These are phyloP conservation scores for Penicillium sp. DNA, from an alignment of 2,329 filamentous ascomycete genomes.

Conservation along the genomic window DNA sequence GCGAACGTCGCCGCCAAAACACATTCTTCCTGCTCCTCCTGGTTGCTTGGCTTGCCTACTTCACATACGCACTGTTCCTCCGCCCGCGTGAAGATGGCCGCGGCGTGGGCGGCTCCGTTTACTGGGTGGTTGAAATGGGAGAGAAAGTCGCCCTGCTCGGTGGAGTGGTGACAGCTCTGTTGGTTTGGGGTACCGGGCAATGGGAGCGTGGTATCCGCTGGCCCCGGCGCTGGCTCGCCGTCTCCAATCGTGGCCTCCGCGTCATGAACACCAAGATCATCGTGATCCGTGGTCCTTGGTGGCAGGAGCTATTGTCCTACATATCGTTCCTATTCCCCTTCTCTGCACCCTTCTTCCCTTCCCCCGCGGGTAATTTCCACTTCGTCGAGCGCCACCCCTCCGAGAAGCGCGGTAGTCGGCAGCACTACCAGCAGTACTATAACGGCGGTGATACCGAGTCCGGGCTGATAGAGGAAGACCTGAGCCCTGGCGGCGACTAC, in stretches of 20 bases:
- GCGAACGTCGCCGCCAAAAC: slow-evolving; percentile 84
- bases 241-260: slow-evolving; percentile 84
- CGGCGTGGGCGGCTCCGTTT: slow-evolving; percentile 87
- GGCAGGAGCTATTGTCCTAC: slow-evolving; percentile 71
- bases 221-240: slow-evolving; percentile 85
- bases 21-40: slow-evolving; percentile 86
- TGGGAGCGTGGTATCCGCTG: slow-evolving; percentile 94
- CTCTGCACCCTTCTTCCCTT: slow-evolving; percentile 62
- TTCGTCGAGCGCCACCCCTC: slow-evolving; percentile 63
- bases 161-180: slow-evolving; percentile 77
- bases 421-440: slow-evolving; percentile 38
- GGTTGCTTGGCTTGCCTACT: slow-evolving; percentile 75
- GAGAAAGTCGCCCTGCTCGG: slow-evolving; percentile 92
- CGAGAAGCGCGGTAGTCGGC: slow-evolving; percentile 40
- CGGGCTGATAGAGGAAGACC: slow-evolving; percentile 75
- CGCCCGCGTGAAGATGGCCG: slow-evolving; percentile 93
- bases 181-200: slow-evolving; percentile 93
- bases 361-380: slow-evolving; percentile 67
- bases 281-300: slow-evolving; percentile 78
- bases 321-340: slow-evolving; percentile 76
- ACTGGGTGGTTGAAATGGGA: slow-evolving; percentile 89
- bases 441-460: slow-evolving; percentile 62
- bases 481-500: slow-evolving; percentile 85
- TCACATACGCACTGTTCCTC: slow-evolving; percentile 87
- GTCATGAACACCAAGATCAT: slow-evolving; percentile 97